Evolutionary conservation across 208 protist species (phyloP), one percentile per base, ranked within the genome.

Genomic region (Balamuthia mandrillaris): DNA sequence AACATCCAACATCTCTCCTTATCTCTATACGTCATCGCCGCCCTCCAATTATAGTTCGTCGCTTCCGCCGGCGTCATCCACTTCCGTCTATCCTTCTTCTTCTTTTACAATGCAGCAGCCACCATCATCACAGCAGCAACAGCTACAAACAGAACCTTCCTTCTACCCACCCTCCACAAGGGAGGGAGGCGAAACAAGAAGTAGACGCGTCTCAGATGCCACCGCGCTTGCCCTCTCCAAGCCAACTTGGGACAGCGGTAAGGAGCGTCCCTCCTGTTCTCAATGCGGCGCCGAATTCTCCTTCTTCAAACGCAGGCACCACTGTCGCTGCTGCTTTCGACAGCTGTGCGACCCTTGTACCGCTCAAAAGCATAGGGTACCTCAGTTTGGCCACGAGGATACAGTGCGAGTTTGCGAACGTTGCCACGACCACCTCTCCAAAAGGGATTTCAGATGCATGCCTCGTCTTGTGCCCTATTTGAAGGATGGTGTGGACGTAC

Each of bases 251-350:
- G 72, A 81, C 21, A 61, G 47, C 18, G 72, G 47, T 3, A 81
- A 61, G 51, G 72, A 81, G 35, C 72, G 60, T 14, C 49, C 72
- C 35, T 47, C 21, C 49, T 81, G 72, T 31, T 54, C 72, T 16
- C 49, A 49, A 3, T 81, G 72, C n/a, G 49, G 47, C 60, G 72
- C 35, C n/a, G 72, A 81, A n/a, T 81, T 81, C 21, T 81, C 72
- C 2, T 81, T 81, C 51, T 81, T 81, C 72, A 81, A 81, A 37
- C 35, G 35, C 14, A 21, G 60, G 58, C 72, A 81, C 45, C 72
- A 81, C 2, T 81, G 72, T n/a, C 44, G 72, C 3, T 81, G 72
- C 47, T 81, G 72, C 31, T 81, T 35, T 37, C 72, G 44, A 24
- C 72, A 81, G 31, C 51, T 81, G 2, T 81, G 72, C 39, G 72